Percentiles rank a stretch among this genome's conserved stretches.
Conservation (phyloP, 805 yeast genomes). For the Pichia rugopelliculosa region DNA sequence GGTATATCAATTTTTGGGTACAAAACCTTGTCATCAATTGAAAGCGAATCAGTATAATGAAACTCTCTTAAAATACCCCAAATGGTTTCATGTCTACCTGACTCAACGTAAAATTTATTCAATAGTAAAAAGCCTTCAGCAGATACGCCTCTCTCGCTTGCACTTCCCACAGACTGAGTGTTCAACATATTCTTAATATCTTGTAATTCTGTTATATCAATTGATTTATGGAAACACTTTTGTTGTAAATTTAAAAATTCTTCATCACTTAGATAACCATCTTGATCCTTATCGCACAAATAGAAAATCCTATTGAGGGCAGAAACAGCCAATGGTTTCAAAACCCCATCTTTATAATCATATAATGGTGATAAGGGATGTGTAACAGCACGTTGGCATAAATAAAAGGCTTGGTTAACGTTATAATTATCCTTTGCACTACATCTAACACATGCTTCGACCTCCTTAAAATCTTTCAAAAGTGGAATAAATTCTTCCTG, state of each 20-base stretch:
- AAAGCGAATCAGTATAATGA: slow-evolving; percentile 86
- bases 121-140: slow-evolving; percentile 69
- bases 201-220: slow-evolving; percentile 40
- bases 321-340: slow-evolving; percentile 67
- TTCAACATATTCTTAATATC: slow-evolving; percentile 34
- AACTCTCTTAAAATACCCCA: slow-evolving; percentile 92
- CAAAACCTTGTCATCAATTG: slow-evolving; percentile 72
- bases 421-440: slow-evolving; percentile 80
- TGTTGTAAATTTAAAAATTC: slow-evolving; percentile 67
- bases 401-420: slow-evolving; percentile 84
- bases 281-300: slow-evolving; percentile 84
- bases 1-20: slow-evolving; percentile 75
- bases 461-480: slow-evolving; percentile 85
- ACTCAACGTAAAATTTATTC: slow-evolving; percentile 77
- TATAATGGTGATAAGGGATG: slow-evolving; percentile 90
- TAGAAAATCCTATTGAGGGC: slow-evolving; percentile 81
- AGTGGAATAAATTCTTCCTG: slow-evolving; percentile 82
- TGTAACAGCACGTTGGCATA: slow-evolving; percentile 88
- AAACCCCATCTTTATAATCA: slow-evolving; percentile 79
- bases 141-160: slow-evolving; percentile 48
- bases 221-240: slow-evolving; percentile 60
- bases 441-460: slow-evolving; percentile 84
- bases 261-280: slow-evolving; percentile 63
- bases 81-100: slow-evolving; percentile 91
- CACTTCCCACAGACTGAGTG: slow-evolving; percentile 22